Conservation (phyloP, 23 red algal species). For the Gracilaria gracilis region DNA sequence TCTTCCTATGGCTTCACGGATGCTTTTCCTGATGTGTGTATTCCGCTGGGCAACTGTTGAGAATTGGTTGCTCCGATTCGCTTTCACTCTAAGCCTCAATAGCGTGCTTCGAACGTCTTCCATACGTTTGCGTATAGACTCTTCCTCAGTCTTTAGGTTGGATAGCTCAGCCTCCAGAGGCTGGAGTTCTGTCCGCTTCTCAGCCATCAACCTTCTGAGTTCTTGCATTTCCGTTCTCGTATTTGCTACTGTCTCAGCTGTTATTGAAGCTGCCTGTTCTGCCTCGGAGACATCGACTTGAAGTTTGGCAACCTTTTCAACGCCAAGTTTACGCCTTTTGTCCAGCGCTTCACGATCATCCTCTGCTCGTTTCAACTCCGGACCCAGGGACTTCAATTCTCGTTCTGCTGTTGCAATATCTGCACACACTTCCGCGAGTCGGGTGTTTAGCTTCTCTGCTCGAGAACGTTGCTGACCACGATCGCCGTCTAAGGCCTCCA, state of each 20-base stretch:
- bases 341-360: conserved; percentile 54
- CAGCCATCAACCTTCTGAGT: conserved; percentile 40
- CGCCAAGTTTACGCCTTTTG: conserved; percentile 31
- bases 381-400: conserved; percentile 14
- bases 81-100: conserved; percentile 65
- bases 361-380: conserved; percentile 40
- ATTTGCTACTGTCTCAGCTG: conserved; percentile 27
- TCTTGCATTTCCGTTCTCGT: conserved; percentile 65
- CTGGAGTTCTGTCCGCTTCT: conserved; percentile 62
- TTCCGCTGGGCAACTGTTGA: conserved; percentile 48
- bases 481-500: conserved; percentile 71
- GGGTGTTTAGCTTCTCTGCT: conserved; percentile 60
- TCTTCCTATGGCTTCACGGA: conserved; percentile 30
- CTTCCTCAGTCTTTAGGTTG: conserved; percentile 37
- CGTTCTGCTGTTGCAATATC: conserved; percentile 55
- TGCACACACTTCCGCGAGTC: conserved; percentile 44
- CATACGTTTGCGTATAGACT: conserved; percentile 10
- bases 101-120: conserved; percentile 10
- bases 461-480: conserved; percentile 64
- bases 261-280: conserved; percentile 39
- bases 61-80: conserved; percentile 71
- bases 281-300: conserved; percentile 73
- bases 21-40: conserved; percentile 44
- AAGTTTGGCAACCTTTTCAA: conserved; percentile 65
- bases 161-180: conserved; percentile 60